Percentiles rank a stretch among this genome's conserved stretches.
Conservation (phyloP, 352 stramenopile species). For the Stephanocyclus meneghinianus region DNA sequence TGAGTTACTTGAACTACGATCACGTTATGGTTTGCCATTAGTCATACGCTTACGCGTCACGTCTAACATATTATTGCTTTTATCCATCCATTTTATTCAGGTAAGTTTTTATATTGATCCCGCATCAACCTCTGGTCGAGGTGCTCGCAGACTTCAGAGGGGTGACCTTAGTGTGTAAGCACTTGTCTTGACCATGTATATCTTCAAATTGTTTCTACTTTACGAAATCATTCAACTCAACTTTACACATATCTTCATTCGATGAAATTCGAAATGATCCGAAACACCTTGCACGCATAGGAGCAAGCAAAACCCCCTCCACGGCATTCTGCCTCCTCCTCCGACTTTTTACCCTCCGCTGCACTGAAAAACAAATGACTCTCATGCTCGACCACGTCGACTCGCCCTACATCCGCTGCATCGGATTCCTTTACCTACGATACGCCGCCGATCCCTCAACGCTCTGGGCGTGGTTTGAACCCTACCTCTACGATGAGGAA, state of each 20-base stretch:
- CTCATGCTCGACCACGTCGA: slow-evolving; percentile 90
- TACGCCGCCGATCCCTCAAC: slow-evolving; percentile 91
- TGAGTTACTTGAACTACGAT: slow-evolving; percentile 55
- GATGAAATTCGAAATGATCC: background rate
- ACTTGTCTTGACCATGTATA: slow-evolving; percentile 3
- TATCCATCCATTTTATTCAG: slow-evolving; percentile 14
- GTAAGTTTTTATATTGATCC: background rate
- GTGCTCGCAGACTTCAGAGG: background rate
- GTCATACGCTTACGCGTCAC: background rate
- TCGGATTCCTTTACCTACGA: slow-evolving; percentile 97
- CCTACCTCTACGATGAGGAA: slow-evolving; percentile 94
- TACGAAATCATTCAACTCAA: background rate
- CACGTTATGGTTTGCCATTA: background rate
- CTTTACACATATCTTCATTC: background rate
- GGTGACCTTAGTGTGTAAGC: slow-evolving; percentile 8
- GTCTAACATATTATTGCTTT: background rate
- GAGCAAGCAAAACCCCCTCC: slow-evolving; percentile 85
- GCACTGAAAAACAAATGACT: slow-evolving; percentile 95
- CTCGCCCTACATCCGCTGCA: slow-evolving; percentile 93
- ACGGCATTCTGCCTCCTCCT: slow-evolving; percentile 96
- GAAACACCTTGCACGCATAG: slow-evolving; percentile 2
- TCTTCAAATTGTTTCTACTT: background rate
- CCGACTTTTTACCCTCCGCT: slow-evolving; percentile 94
- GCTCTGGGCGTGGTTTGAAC: slow-evolving; percentile 93
- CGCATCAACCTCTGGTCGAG: background rate